These are phyloP conservation scores for Malus asiatica DNA, from an alignment of 306 rosid genomes.

Conservation along the genomic window DNA sequence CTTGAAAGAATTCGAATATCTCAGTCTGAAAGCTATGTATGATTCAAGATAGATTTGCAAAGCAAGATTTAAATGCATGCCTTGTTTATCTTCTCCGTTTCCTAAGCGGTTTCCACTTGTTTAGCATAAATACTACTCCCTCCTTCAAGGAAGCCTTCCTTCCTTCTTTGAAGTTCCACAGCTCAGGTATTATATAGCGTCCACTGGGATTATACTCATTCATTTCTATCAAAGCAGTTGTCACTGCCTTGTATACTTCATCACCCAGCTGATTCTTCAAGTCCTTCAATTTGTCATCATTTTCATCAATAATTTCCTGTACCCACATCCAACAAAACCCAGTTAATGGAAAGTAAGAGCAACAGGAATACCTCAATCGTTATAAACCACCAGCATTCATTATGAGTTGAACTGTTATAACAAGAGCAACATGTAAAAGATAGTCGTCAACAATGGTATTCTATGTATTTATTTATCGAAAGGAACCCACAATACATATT, in stretches of 20 bases:
- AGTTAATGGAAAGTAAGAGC: not conserved
- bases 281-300: slow-evolving; percentile 49
- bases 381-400: not conserved
- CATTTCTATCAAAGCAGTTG: slow-evolving; percentile 50
- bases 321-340: not conserved
- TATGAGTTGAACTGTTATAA: not conserved
- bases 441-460: not conserved
- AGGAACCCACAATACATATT: not conserved
- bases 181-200: slow-evolving; percentile 45
- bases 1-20: not conserved
- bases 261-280: slow-evolving; percentile 54
- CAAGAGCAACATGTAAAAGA: not conserved
- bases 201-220: slow-evolving; percentile 84
- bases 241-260: slow-evolving; percentile 44
- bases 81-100: slow-evolving; percentile 5
- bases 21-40: not conserved
- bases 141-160: slow-evolving; percentile 58
- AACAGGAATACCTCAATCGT: not conserved
- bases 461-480: no score
- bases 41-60: no score
- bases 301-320: slow-evolving; percentile 56
- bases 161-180: slow-evolving; percentile 59
- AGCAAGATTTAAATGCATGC: not conserved
- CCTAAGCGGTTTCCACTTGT: slow-evolving; percentile 36
- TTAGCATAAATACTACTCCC: slow-evolving; percentile 36